Evolutionary conservation across 2,329 filamentous ascomycete species (phyloP), one percentile per base, ranked within the genome.

Genomic region (Arthrobotrys sinensis): DNA sequence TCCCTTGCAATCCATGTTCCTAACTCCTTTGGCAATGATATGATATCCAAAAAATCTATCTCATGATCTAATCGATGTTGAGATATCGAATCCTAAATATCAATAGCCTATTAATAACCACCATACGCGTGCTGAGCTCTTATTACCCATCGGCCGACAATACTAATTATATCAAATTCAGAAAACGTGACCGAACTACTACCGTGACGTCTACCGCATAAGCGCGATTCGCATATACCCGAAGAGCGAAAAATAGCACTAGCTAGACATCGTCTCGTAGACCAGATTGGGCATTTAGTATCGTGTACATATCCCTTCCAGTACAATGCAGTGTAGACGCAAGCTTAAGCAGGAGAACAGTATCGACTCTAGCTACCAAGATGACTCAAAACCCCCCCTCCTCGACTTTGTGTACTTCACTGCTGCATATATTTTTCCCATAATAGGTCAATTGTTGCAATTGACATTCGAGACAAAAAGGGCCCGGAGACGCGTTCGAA

Each of bases 131-230:
- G 24, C 24, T 28, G 43, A 45, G 43, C 43, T 45, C 43, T 16
- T 16, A 16, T n/a, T 6, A 16, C 12, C 24, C 12, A 45, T 45
- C 43, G 43, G 43, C 43, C n/a, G 12, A 45, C n/a, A 45, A 45
- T 16, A 45, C n/a, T 4, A 28, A 28, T 2, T 28, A 28, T 28
- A 28, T 28, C 24, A 28, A 28, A 28, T 28, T 4, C 4, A 28
- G n/a, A 28, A 28, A 28, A 28, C 24, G 24, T 28, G 24, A 28
- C 4, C 43, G 12, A 24, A 50, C 19, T 32, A 3, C 28, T 2
- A 53, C 3, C 48, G 24, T 52, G 50, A 52, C 48, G 48, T 53
- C 50, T 19, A 4, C 28, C 12, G 52, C 52, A 57, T 57, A 38
- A 40, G n/a, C 50, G n/a, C 50, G 5, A 36, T 7, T 55, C 32